Conservation (phyloP, 768 basidiomycete species). For the Leccinellum albellum region DNA sequence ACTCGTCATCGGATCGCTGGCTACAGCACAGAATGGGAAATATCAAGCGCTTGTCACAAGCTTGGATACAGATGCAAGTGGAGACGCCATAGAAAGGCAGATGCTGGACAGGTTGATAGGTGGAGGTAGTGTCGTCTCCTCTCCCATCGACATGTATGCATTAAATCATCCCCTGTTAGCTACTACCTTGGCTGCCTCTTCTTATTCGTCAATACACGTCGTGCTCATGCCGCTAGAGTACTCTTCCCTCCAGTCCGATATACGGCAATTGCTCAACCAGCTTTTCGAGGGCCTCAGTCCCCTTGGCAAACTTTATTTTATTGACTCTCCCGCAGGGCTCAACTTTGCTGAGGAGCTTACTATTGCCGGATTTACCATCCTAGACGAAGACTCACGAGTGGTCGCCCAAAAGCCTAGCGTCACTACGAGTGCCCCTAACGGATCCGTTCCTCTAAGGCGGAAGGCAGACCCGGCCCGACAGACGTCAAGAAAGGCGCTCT, state of each 20-base stretch:
- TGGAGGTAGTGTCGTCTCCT: constrained; percentile 48
- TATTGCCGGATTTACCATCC: constrained; percentile 60
- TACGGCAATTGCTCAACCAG: constrained; percentile 55
- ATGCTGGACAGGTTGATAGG: constrained; percentile 81
- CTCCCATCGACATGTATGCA: neutral
- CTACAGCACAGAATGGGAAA: constrained; percentile 73
- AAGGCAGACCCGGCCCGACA: constrained; percentile 52
- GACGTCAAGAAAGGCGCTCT: constrained; percentile 83
- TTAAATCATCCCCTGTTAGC: constrained; percentile 39
- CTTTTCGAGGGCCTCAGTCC: constrained; percentile 59
- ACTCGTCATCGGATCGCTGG: constrained; percentile 74
- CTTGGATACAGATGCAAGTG: constrained; percentile 42
- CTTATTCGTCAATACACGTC: constrained; percentile 65
- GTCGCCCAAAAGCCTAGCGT: constrained; percentile 70
- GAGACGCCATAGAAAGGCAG: constrained; percentile 63
- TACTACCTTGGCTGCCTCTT: constrained; percentile 47
- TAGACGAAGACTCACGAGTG: constrained; percentile 46
- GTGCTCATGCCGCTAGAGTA: constrained; percentile 66
- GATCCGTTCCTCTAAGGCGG: constrained; percentile 47
- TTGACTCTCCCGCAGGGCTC: constrained; percentile 45
- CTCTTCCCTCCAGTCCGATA: constrained; percentile 46
- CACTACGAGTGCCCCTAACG: constrained; percentile 28
- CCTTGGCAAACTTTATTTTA: constrained; percentile 65
- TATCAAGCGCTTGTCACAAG: constrained; percentile 68
- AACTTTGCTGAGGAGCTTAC: constrained; percentile 56